phyloP scores from a whole-genome alignment of 1,284 basidiomycete genomes.

The Sanghuangporus weigelae region DNA sequence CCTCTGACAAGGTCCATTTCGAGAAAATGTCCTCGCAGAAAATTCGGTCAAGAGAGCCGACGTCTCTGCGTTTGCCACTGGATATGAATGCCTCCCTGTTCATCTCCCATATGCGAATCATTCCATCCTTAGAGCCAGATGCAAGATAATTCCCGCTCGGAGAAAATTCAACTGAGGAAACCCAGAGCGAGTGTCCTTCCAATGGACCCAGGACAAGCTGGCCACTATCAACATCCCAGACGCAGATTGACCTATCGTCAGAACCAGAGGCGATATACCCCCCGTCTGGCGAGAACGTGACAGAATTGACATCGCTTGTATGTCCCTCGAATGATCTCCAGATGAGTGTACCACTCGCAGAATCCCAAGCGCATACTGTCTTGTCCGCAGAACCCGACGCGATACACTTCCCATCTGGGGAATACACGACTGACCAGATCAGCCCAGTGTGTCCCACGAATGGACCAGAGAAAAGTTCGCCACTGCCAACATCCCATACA shows the following conservation, averaged over 20 bases:
- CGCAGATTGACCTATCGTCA: background rate
- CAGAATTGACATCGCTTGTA: background rate
- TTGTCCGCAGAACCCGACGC: background rate
- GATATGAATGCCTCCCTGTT: too few species aligned
- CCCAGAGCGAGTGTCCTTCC: too few species aligned
- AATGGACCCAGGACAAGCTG: background rate
- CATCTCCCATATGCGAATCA: too few species aligned
- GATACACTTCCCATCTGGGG: background rate
- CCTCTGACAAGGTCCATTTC: background rate
- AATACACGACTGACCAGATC: background rate
- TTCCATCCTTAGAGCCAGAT: too few species aligned
- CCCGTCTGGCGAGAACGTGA: background rate
- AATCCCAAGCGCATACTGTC: background rate
- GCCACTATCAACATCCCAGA: background rate
- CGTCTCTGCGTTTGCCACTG: too few species aligned
- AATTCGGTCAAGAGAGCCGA: too few species aligned
- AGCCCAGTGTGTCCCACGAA: background rate
- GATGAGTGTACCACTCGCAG: background rate
- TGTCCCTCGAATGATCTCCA: background rate
- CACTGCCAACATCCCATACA: background rate
- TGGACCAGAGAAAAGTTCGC: background rate
- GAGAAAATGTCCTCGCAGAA: too few species aligned
- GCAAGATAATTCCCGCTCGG: too few species aligned
- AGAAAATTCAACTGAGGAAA: background rate
- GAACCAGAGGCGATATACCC: background rate